Evolutionary conservation across 2,329 filamentous ascomycete genomes (phyloP).

Genomic region (Pseudocercospora pini-densiflorae): DNA sequence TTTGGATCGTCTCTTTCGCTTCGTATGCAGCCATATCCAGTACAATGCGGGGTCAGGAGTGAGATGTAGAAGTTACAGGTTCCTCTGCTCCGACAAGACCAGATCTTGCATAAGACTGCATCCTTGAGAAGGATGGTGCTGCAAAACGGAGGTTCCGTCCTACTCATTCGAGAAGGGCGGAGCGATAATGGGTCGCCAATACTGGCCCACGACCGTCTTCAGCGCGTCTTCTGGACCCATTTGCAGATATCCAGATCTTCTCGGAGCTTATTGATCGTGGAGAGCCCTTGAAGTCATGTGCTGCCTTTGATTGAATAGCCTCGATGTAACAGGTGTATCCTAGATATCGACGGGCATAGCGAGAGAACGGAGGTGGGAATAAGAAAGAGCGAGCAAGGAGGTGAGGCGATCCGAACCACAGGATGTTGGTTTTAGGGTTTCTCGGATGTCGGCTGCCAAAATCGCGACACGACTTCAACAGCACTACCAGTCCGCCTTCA

Average conservation of each 20-base stretch:
- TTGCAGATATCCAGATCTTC: background rate
- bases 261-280: background rate
- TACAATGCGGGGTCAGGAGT: constrained; percentile 18
- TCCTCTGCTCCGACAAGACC: constrained; percentile 21
- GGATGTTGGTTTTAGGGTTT: background rate
- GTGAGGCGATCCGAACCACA: background rate
- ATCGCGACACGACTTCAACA: background rate
- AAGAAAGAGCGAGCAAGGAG: background rate
- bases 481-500: background rate
- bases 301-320: background rate
- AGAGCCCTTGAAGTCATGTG: background rate
- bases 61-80: constrained; percentile 3
- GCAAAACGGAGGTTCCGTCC: background rate
- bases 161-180: background rate
- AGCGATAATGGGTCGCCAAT: background rate
- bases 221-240: background rate
- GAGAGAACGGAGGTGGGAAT: background rate
- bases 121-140: background rate
- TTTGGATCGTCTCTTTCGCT: background rate
- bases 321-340: background rate
- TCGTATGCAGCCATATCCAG: constrained; percentile 9
- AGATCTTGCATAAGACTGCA: constrained; percentile 6
- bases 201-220: background rate
- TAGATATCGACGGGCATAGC: background rate
- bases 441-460: background rate